These are phyloP conservation scores for Berberis thunbergii DNA, from an alignment of 164 flowering plant species.

Conservation along the genomic window DNA sequence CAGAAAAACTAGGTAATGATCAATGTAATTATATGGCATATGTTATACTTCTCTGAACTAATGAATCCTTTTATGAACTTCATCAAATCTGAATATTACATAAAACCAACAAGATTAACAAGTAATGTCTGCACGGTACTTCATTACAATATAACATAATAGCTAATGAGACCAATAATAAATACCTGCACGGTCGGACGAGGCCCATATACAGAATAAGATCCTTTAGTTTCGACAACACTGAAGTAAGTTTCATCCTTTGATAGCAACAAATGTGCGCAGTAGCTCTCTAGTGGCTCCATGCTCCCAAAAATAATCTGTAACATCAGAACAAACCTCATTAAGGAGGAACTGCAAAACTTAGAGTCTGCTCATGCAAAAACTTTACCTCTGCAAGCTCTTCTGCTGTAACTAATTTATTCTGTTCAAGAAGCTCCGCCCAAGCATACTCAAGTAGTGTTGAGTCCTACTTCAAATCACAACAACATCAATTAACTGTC, in stretches of 20 bases:
- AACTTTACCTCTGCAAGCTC: conserved; percentile 73
- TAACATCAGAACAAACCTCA: conserved; percentile 15
- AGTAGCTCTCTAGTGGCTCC: conserved; percentile 85
- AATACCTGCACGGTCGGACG: conserved; percentile 63
- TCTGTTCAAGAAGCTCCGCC: conserved; percentile 78
- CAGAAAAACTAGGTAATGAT: too few species aligned
- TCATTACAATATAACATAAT: too few species aligned
- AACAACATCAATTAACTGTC: conserved; percentile 1
- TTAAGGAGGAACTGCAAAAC: conserved; percentile 3
- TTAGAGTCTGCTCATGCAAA: neutral
- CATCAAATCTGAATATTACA: too few species aligned
- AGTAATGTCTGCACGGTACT: too few species aligned
- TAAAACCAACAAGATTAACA: too few species aligned
- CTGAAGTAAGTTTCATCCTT: conserved; percentile 84
- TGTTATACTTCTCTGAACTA: too few species aligned
- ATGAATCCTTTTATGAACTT: too few species aligned
- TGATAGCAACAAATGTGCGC: conserved; percentile 83
- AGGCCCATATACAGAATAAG: conserved; percentile 56
- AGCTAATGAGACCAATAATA: neutral
- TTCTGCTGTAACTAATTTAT: conserved; percentile 59
- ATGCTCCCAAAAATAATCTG: conserved; percentile 82
- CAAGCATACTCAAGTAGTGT: conserved; percentile 85
- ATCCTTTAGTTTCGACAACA: conserved; percentile 50
- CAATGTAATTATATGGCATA: too few species aligned
- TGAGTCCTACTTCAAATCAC: conserved; percentile 45